Percentiles rank a stretch among this genome's conserved stretches.
These are phyloP conservation scores for Salvia miltiorrhiza DNA, from an alignment of 257 asterid species.

Conservation along the genomic window DNA sequence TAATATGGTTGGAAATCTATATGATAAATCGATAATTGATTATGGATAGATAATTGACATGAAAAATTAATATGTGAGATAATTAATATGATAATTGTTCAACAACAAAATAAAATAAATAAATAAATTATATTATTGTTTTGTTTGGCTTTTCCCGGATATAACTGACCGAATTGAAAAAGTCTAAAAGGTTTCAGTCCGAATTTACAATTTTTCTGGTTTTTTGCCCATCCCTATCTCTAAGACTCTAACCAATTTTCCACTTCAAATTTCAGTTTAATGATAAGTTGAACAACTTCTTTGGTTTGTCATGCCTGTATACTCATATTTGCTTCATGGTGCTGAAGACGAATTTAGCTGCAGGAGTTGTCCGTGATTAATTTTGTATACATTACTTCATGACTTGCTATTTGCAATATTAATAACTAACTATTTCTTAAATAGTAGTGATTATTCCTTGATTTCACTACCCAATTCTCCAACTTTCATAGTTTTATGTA, in stretches of 20 bases:
- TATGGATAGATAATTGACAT: no score
- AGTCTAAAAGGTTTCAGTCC: neutral
- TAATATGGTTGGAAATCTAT: no score
- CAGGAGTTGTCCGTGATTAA: neutral
- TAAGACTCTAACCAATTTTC: neutral
- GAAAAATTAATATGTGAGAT: no score
- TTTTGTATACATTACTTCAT: neutral
- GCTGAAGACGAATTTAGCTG: conserved; percentile 8
- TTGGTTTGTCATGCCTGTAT: no score
- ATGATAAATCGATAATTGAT: no score
- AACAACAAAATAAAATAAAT: no score
- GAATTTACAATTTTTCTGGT: neutral
- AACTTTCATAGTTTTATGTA: conserved; percentile 6
- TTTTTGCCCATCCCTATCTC: neutral
- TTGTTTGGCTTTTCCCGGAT: no score
- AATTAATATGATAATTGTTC: no score
- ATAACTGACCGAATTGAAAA: neutral
- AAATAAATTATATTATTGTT: no score
- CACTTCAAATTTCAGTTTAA: neutral
- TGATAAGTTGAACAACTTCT: neutral
- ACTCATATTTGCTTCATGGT: neutral
- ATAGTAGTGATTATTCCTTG: neutral
- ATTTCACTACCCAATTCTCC: conserved; percentile 13
- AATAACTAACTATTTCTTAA: conserved; percentile 5
- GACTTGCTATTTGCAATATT: neutral